Evolutionary conservation across 1,284 basidiomycete genomes (phyloP).

Genomic region (Boletellus deceptivus): DNA sequence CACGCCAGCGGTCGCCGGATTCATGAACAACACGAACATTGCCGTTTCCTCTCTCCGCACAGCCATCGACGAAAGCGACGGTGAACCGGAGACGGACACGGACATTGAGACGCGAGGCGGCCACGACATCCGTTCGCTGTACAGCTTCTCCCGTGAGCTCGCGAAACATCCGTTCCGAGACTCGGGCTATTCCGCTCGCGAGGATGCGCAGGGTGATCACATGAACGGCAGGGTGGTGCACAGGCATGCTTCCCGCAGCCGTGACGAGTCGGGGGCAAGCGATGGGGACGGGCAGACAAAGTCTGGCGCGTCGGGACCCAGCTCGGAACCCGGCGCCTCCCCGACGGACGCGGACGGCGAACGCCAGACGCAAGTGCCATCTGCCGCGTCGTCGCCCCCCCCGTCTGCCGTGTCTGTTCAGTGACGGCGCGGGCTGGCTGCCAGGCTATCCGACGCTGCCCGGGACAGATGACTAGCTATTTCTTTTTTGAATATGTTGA

Average conservation of each 20-base stretch:
- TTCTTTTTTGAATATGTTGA: conserved; percentile 34
- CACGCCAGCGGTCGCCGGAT: conserved; percentile 24
- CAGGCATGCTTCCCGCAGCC: conserved; percentile 13
- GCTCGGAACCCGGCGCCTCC: conserved; percentile 21
- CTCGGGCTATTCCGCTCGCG: conserved; percentile 27
- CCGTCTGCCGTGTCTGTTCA: conserved; percentile 30
- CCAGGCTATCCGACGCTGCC: conserved; percentile 10
- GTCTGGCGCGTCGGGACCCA: conserved; percentile 14
- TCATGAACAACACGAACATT: conserved; percentile 38
- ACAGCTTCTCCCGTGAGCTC: conserved; percentile 34
- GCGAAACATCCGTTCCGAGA: conserved; percentile 27
- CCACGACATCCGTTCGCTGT: conserved; percentile 33
- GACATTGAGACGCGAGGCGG: conserved; percentile 28
- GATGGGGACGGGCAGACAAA: conserved; percentile 14
- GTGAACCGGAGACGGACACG: conserved; percentile 35
- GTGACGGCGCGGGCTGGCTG: conserved; percentile 12
- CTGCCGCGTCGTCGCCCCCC: conserved; percentile 30
- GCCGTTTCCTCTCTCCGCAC: conserved; percentile 38
- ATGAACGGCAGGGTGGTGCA: conserved; percentile 24
- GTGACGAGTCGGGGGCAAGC: conserved; percentile 10
- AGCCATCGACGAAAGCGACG: conserved; percentile 36
- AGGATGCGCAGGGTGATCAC: conserved; percentile 18
- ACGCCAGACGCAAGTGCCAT: conserved; percentile 24
- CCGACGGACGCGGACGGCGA: conserved; percentile 25
- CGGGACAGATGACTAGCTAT: conserved; percentile 32